Evolutionary conservation across 73 alveolate species (phyloP).

Genomic region (Tetrahymena malaccensis): DNA sequence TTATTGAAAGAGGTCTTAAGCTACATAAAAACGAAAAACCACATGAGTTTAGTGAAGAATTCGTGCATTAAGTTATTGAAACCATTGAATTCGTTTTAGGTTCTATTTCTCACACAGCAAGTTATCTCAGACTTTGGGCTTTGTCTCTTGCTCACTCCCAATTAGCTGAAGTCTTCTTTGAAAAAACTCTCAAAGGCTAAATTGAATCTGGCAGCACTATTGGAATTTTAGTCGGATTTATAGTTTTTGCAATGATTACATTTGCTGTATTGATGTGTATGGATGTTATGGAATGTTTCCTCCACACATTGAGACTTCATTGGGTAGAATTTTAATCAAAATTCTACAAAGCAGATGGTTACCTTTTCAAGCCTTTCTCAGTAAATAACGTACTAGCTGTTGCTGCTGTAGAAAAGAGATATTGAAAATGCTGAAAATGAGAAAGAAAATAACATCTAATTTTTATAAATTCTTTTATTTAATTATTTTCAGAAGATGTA

Average conservation of each 20-base stretch:
- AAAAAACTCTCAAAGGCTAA: slow-evolving; percentile 47
- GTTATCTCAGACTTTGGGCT: slow-evolving; percentile 98
- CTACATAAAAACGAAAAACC: neutral
- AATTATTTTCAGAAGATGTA: neutral
- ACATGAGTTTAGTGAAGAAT: neutral
- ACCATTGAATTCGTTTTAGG: slow-evolving; percentile 97
- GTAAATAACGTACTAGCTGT: neutral
- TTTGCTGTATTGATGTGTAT: slow-evolving; percentile 76
- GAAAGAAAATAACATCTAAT: neutral
- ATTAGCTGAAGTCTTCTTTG: slow-evolving; percentile 81
- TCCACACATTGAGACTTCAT: slow-evolving; percentile 93
- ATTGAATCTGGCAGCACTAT: slow-evolving; percentile 27
- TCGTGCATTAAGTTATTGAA: slow-evolving; percentile 85
- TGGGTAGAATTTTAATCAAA: slow-evolving; percentile 47
- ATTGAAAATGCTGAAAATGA: neutral
- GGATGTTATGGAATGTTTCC: slow-evolving; percentile 94
- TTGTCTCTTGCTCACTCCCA: slow-evolving; percentile 96
- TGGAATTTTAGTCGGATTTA: slow-evolving; percentile 43
- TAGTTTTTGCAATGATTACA: slow-evolving; percentile 61
- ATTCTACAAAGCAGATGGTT: slow-evolving; percentile 9
- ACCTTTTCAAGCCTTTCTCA: neutral
- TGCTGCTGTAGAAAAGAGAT: neutral
- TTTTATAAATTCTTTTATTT: neutral
- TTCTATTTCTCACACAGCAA: slow-evolving; percentile 96
- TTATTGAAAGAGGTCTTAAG: neutral